Percentiles rank a stretch among this genome's conserved stretches.
Evolutionary conservation across 768 basidiomycete genomes (phyloP).

Genomic region (Boletales sp.): DNA sequence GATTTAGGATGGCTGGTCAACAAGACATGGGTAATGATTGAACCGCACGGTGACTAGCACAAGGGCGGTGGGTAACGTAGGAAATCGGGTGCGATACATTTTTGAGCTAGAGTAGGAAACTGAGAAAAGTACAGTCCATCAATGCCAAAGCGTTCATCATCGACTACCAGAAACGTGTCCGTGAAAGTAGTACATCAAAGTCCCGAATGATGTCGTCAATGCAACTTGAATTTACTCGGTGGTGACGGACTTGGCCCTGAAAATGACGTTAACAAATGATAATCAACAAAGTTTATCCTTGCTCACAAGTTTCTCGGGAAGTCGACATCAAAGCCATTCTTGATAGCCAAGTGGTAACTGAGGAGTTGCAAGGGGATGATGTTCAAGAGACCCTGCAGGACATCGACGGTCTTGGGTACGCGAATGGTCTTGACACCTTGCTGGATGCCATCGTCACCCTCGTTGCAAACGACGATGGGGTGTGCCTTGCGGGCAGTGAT

Average conservation of each 20-base stretch:
- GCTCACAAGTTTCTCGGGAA: conserved; percentile 94
- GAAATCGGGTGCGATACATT: background rate
- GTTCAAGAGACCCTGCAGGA: conserved; percentile 92
- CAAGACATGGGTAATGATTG: too few relatives aligned
- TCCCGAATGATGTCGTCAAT: conserved; percentile 10
- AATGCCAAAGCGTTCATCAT: conserved; percentile 27
- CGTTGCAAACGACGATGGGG: conserved; percentile 93
- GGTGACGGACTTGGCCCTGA: conserved; percentile 75
- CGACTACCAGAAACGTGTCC: conserved; percentile 25
- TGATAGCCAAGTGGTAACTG: conserved; percentile 94
- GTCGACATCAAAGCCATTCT: conserved; percentile 96
- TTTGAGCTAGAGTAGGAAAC: background rate
- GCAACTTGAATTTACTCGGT: conserved; percentile 47
- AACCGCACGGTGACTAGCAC: background rate
- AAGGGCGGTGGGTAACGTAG: background rate
- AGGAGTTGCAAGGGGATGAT: conserved; percentile 95
- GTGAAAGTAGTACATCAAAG: conserved; percentile 16
- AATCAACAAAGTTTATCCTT: background rate
- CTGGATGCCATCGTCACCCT: conserved; percentile 79
- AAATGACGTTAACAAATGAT: conserved; percentile 8
- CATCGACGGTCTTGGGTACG: conserved; percentile 92
- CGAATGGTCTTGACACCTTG: conserved; percentile 82
- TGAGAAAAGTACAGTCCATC: conserved; percentile 12
- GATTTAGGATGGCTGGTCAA: too few relatives aligned
- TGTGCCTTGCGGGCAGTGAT: conserved; percentile 97